phyloP scores from a whole-genome alignment of 257 asterid species.

The Solanum gandarillasii region DNA sequence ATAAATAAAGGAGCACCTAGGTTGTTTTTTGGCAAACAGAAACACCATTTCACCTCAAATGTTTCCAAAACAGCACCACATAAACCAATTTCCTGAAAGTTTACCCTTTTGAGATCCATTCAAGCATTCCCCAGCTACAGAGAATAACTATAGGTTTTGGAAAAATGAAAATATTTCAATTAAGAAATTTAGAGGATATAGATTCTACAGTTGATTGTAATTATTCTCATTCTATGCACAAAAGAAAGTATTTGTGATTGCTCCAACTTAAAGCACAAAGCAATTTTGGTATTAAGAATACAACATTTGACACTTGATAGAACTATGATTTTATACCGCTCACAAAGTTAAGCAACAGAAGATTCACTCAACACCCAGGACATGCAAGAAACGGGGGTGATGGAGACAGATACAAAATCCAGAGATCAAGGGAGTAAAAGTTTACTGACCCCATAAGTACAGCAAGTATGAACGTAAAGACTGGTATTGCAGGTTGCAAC shows the following conservation, averaged over 20 bases:
- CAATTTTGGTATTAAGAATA: not conserved
- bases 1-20: not conserved
- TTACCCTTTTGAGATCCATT: not conserved
- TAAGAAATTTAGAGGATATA: not conserved
- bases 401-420: slow-evolving; percentile 1
- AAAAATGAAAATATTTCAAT: not conserved
- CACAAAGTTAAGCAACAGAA: not conserved
- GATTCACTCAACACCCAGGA: not conserved
- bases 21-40: not conserved
- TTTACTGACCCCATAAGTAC: slow-evolving; percentile 76
- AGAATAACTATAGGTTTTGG: not conserved
- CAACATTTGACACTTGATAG: not conserved
- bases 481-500: slow-evolving; percentile 93
- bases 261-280: not conserved
- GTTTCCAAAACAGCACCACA: not conserved
- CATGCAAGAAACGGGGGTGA: not conserved
- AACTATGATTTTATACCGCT: not conserved
- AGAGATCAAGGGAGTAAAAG: slow-evolving; percentile 3
- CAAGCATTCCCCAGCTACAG: not conserved
- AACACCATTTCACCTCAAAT: not conserved
- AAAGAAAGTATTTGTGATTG: not conserved
- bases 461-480: slow-evolving; percentile 84
- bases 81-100: not conserved
- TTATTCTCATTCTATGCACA: not conserved
- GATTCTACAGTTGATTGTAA: not conserved